Evolutionary conservation across 225 moss, liverwort and hornwort species (phyloP).

Genomic region (Physcomitrellopsis africana): DNA sequence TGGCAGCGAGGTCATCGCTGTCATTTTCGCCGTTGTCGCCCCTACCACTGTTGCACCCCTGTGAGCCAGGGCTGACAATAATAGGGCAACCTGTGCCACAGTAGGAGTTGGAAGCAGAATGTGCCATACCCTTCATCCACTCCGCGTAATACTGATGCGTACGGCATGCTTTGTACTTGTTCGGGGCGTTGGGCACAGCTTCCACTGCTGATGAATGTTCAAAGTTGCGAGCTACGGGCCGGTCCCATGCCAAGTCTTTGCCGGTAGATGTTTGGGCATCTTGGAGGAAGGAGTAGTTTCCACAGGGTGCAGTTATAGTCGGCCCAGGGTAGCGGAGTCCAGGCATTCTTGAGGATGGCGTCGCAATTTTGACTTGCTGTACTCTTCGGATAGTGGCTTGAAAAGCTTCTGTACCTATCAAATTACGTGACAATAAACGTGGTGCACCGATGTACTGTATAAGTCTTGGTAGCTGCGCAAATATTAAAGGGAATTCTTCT

Average conservation of each 20-base stretch:
- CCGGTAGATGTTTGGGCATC: slow-evolving; percentile 30
- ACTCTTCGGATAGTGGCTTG: slow-evolving; percentile 9
- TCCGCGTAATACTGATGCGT: slow-evolving; percentile 36
- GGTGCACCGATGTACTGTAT: slow-evolving; percentile 16
- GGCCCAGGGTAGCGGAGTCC: slow-evolving; percentile 49
- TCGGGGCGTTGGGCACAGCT: slow-evolving; percentile 34
- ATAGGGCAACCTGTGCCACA: slow-evolving; percentile 9
- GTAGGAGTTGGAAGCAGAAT: slow-evolving; percentile 23
- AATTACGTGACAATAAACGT: slow-evolving; percentile 29
- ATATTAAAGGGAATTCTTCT: slow-evolving; percentile 1
- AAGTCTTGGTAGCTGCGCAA: slow-evolving; percentile 11
- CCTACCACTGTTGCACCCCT: neutral
- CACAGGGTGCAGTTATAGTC: slow-evolving; percentile 28
- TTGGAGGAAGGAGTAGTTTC: slow-evolving; percentile 34
- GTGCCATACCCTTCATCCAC: slow-evolving; percentile 39
- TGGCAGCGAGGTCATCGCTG: slow-evolving; percentile 70
- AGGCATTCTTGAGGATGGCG: slow-evolving; percentile 59
- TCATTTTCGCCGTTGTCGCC: slow-evolving; percentile 43
- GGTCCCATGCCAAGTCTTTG: slow-evolving; percentile 42
- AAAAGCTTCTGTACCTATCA: slow-evolving; percentile 11
- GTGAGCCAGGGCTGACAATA: slow-evolving; percentile 26
- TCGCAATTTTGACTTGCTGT: slow-evolving; percentile 47
- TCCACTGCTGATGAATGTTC: slow-evolving; percentile 38
- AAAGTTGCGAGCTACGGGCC: slow-evolving; percentile 39
- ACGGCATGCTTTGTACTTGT: slow-evolving; percentile 41